These are phyloP conservation scores for Setaria italica DNA, from an alignment of 202 grass and related monocot species.

Conservation along the genomic window DNA sequence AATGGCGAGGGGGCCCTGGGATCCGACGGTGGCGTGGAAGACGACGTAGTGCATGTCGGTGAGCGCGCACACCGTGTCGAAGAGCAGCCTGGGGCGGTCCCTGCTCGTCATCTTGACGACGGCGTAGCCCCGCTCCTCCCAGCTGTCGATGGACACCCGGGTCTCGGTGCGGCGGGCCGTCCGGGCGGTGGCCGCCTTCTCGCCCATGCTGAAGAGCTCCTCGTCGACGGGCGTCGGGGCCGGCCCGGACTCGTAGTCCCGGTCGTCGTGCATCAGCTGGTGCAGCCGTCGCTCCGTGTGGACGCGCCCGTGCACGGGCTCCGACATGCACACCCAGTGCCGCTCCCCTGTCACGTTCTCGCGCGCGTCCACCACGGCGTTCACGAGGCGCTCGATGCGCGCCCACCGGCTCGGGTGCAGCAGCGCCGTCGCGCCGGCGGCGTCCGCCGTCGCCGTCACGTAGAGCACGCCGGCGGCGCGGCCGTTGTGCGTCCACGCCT, in stretches of 20 bases:
- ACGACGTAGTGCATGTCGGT: conserved; percentile 88
- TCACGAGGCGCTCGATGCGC: conserved; percentile 63
- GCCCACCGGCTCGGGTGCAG: conserved; percentile 46
- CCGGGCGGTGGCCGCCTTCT: conserved; percentile 32
- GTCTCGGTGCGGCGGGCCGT: conserved; percentile 35
- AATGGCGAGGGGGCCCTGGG: conserved; percentile 65
- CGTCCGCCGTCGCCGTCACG: conserved; percentile 29
- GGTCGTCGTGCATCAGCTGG: conserved; percentile 80
- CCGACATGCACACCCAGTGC: conserved; percentile 54
- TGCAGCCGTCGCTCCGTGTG: conserved; percentile 76
- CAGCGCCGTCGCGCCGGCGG: not conserved
- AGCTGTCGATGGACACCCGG: conserved; percentile 66
- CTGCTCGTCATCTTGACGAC: conserved; percentile 73
- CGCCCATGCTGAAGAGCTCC: conserved; percentile 54
- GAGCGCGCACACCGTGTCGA: conserved; percentile 84
- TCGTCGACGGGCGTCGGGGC: conserved; percentile 58
- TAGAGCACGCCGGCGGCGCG: conserved; percentile 61
- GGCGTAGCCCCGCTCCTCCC: conserved; percentile 73
- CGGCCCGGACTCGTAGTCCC: conserved; percentile 66
- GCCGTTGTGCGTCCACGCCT: conserved; percentile 68
- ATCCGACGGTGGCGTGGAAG: conserved; percentile 70
- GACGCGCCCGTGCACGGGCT: conserved; percentile 57
- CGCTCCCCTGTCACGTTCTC: conserved; percentile 51
- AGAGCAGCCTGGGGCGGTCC: conserved; percentile 76
- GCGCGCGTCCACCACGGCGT: conserved; percentile 59